Percentiles rank a stretch among this genome's conserved stretches.
Evolutionary conservation across 2,329 filamentous ascomycete species (phyloP).

Genomic region (Monosporascus sp.): DNA sequence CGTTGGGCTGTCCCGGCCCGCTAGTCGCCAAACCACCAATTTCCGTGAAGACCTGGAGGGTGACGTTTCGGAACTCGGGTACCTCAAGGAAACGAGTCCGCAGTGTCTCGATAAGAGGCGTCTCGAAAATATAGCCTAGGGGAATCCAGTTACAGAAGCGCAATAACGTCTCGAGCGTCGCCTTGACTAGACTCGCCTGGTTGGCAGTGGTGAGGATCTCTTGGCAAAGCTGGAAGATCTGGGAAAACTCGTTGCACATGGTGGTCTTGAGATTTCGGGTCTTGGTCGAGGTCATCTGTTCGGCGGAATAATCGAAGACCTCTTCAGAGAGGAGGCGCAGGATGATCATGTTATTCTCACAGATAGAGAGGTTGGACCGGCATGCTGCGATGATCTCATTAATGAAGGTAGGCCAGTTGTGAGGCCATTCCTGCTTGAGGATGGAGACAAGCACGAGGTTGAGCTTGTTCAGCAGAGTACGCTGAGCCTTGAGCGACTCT

Average conservation of each 20-base stretch:
- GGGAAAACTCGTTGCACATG: conserved; percentile 98
- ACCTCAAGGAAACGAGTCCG: conserved; percentile 88
- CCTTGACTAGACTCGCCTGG: conserved; percentile 84
- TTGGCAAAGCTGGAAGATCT: conserved; percentile 95
- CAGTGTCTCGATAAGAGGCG: conserved; percentile 88
- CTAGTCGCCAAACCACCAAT: conserved; percentile 91
- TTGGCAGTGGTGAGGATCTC: conserved; percentile 89
- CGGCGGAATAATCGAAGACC: conserved; percentile 97
- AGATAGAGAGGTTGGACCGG: conserved; percentile 91
- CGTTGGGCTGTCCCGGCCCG: conserved; percentile 56
- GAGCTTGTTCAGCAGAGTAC: conserved; percentile 93
- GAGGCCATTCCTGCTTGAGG: conserved; percentile 98
- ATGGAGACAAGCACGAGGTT: conserved; percentile 97
- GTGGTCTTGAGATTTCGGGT: conserved; percentile 94
- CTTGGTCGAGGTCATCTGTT: conserved; percentile 99
- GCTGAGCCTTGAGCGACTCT: conserved; percentile 77
- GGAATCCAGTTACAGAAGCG: conserved; percentile 99
- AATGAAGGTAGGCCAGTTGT: conserved; percentile 99
- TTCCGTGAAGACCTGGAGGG: conserved; percentile 92
- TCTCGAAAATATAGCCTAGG: conserved; percentile 97
- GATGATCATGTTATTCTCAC: conserved; percentile 99
- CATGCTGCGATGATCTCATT: conserved; percentile 98
- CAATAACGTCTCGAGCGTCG: conserved; percentile 91
- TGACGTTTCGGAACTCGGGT: conserved; percentile 94
- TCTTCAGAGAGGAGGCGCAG: conserved; percentile 92